These are phyloP conservation scores for Rubia yunnanensis DNA, from an alignment of 257 asterid species.

Conservation along the genomic window DNA sequence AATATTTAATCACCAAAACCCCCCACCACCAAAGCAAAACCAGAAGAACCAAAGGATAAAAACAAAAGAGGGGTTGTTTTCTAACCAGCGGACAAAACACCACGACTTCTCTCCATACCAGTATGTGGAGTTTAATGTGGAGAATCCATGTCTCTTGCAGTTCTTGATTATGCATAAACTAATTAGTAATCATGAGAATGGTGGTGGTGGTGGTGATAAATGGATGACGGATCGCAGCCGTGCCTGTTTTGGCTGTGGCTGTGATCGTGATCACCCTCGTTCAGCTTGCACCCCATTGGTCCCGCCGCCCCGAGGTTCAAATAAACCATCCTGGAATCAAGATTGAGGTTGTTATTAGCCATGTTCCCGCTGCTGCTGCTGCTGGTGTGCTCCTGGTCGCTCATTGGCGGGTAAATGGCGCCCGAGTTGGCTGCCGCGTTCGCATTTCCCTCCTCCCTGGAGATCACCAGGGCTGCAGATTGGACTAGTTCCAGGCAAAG, in stretches of 20 bases:
- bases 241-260: conserved; percentile 40
- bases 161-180: background rate
- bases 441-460: conserved; percentile 70
- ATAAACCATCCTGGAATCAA: conserved; percentile 79
- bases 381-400: conserved; percentile 35
- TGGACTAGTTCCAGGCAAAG: conserved; percentile 89
- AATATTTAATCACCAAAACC: background rate
- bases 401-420: conserved; percentile 52
- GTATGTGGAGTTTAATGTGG: background rate
- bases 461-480: conserved; percentile 88
- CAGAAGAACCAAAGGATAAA: background rate
- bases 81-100: background rate
- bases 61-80: background rate
- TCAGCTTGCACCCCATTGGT: conserved; percentile 39
- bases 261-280: conserved; percentile 37
- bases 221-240: conserved; percentile 40
- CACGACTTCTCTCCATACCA: background rate
- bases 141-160: background rate
- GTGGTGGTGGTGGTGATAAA: conserved; percentile 61
- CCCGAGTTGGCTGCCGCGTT: conserved; percentile 22
- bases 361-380: conserved; percentile 32
- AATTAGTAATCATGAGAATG: conserved; percentile 49
- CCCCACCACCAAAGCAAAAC: background rate
- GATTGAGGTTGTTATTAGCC: conserved; percentile 28
- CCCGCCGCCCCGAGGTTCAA: conserved; percentile 55